Percentiles rank a stretch among this genome's conserved stretches.
Evolutionary conservation across 441 rosid species (phyloP).

Genomic region (Pelargonium exstipulatum): DNA sequence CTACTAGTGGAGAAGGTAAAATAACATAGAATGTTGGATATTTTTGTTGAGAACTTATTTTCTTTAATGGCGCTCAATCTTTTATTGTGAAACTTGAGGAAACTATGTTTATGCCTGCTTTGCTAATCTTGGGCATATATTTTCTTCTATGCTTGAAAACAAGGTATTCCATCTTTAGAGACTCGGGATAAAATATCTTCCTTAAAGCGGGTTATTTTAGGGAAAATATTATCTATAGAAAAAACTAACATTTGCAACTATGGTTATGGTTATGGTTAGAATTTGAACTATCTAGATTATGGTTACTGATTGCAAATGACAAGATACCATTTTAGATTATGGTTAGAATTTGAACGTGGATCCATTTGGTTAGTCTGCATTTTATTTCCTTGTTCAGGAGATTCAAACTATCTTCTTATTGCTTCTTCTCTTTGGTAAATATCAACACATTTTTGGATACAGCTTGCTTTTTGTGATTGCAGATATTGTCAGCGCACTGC

Average conservation of each 20-base stretch:
- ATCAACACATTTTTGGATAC: slow-evolving; percentile 48
- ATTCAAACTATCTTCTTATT: slow-evolving; percentile 2
- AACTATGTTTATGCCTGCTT: no score
- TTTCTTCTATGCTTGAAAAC: no score
- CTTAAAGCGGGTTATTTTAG: neutral
- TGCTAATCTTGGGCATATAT: no score
- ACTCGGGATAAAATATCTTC: neutral
- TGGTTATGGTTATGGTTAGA: no score
- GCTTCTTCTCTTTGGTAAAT: slow-evolving; percentile 16
- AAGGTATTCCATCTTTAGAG: neutral
- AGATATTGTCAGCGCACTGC: slow-evolving; percentile 75
- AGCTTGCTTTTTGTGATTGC: slow-evolving; percentile 79
- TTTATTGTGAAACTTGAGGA: no score
- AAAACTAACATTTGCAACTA: neutral
- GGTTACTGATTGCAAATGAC: neutral
- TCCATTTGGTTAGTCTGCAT: neutral
- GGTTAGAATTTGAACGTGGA: neutral
- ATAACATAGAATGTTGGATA: no score
- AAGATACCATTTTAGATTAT: neutral
- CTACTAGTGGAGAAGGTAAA: no score
- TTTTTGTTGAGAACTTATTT: no score
- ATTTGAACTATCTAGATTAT: no score
- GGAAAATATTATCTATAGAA: neutral
- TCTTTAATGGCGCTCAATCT: no score
- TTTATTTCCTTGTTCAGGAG: neutral